Percentiles rank a stretch among this genome's conserved stretches.
Evolutionary conservation across 331 rosid species (phyloP).

Genomic region (Acacia concinna): DNA sequence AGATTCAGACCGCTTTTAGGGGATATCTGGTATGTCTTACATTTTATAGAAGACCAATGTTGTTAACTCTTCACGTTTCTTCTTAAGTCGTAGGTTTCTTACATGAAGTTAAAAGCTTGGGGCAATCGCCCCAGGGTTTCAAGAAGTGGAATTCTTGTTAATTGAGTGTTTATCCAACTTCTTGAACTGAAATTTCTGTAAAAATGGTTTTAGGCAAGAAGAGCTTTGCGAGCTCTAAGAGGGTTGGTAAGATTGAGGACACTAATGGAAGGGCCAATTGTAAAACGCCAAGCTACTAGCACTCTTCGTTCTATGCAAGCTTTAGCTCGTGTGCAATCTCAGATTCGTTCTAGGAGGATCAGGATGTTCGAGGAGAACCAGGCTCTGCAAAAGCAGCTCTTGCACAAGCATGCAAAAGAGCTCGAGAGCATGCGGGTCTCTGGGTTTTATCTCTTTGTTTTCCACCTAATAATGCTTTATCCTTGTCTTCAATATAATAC

Average conservation of each 20-base stretch:
- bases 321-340: conserved; percentile 89
- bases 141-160: not conserved
- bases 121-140: not conserved
- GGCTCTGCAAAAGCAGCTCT: conserved; percentile 88
- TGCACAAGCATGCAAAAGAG: conserved; percentile 90
- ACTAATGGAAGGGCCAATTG: conserved; percentile 86
- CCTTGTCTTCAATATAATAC: not conserved
- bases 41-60: conserved; percentile 1
- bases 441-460: conserved; percentile 29
- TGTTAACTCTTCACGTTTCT: not conserved
- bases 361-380: conserved; percentile 95
- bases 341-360: conserved; percentile 84
- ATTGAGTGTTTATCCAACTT: conserved; percentile 9
- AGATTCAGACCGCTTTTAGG: conserved; percentile 90
- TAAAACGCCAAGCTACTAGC: conserved; percentile 91
- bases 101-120: not conserved
- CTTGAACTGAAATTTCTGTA: conserved; percentile 17
- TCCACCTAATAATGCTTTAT: not conserved
- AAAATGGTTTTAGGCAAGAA: conserved; percentile 66
- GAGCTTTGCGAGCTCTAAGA: conserved; percentile 86
- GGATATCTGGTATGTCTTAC: conserved; percentile 74
- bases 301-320: conserved; percentile 96
- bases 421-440: conserved; percentile 80
- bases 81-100: not conserved
- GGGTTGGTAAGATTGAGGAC: conserved; percentile 87